Base-by-base conservation (phyloP, 1,284 basidiomycete species). In the Hymenochaete sp. region DNA sequence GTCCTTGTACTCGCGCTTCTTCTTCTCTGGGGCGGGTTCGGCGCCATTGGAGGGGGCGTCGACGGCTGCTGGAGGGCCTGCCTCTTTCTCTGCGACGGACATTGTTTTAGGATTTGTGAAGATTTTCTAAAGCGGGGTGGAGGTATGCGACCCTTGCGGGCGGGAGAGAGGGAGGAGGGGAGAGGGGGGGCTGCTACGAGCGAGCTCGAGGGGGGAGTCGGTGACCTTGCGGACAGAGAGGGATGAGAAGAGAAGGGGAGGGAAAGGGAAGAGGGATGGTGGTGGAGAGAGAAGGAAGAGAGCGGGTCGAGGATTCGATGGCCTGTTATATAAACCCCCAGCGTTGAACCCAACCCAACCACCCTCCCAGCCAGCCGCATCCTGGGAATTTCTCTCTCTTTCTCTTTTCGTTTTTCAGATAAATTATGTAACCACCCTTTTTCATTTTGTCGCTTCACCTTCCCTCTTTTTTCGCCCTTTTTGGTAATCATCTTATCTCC, bases 1-100 rank as follows among this genome's bases (percentile, higher is more conserved):
- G 45, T 92, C 89, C 76, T 89, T 92, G 75, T 93, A 93, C 71
- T 89, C 85, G 70, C 88, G 75, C 72, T 90, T 87, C 66, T 68
- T 83, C 72, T 81, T 82, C 67, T 70, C 77, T 18, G 61, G 61
- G 49, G 32, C 13, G n/a, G 62, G 56, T 3, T 54, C 55, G 7
- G 62, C 33, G 24, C 54, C 47, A 31, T 57, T 37, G 13, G 53
- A 44, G 6, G 59, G 56, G 31, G 55, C 51, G 50, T 55, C 51
- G 1, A 56, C 49, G 21, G 68, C 64, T 42, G 71, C 66, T 10
- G 61, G 61, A 46, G 76, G 75, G 44, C 76, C 76, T 29, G 76
- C 73, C 67, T 73, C 77, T 70, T 80, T 80, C 67, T 75, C 74
- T 55, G 71, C 65, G 65, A 70, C 67, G 45, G 66, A 64, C 66